Percentiles rank a stretch among this genome's conserved stretches.
These are phyloP conservation scores for Macrocybe gigantea DNA, from an alignment of 768 basidiomycete genomes.

Conservation along the genomic window DNA sequence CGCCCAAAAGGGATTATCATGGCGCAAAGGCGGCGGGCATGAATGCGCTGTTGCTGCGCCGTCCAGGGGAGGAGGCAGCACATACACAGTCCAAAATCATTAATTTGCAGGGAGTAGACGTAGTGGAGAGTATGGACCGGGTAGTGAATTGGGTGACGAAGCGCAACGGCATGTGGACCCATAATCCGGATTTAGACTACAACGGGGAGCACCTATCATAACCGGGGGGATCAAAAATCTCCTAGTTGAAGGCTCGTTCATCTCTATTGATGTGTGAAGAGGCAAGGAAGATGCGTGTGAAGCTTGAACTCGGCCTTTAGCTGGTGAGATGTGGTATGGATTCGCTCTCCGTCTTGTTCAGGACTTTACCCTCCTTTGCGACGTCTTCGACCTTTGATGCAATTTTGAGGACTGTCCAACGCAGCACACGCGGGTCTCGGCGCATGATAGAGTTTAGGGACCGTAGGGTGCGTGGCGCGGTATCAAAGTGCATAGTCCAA, in stretches of 20 bases:
- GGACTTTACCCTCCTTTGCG: constrained; percentile 37
- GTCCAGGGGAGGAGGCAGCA: constrained; percentile 7
- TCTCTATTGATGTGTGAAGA: too few relatives aligned
- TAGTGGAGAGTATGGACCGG: constrained; percentile 7
- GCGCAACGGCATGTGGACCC: constrained; percentile 2
- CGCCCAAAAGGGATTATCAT: constrained; percentile 10
- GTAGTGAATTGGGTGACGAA: constrained; percentile 11
- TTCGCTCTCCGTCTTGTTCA: constrained; percentile 27
- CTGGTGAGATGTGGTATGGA: neutral
- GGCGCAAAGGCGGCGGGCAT: constrained; percentile 15
- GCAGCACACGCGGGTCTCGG: constrained; percentile 75
- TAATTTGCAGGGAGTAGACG: neutral
- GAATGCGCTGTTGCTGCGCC: constrained; percentile 14
- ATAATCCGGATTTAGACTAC: neutral
- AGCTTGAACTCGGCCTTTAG: too few relatives aligned
- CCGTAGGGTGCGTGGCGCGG: constrained; percentile 64
- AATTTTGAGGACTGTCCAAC: constrained; percentile 76
- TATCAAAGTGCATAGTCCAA: constrained; percentile 90
- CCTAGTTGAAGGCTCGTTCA: too few relatives aligned
- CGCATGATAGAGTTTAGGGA: constrained; percentile 65
- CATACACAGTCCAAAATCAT: constrained; percentile 4
- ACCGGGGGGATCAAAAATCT: too few relatives aligned
- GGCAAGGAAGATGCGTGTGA: too few relatives aligned
- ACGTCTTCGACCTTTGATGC: constrained; percentile 72
- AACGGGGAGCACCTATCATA: neutral